Evolutionary conservation across 2,329 filamentous ascomycete species (phyloP), one percentile per base, ranked within the genome.

Genomic region (Pseudonectria foliicola): DNA sequence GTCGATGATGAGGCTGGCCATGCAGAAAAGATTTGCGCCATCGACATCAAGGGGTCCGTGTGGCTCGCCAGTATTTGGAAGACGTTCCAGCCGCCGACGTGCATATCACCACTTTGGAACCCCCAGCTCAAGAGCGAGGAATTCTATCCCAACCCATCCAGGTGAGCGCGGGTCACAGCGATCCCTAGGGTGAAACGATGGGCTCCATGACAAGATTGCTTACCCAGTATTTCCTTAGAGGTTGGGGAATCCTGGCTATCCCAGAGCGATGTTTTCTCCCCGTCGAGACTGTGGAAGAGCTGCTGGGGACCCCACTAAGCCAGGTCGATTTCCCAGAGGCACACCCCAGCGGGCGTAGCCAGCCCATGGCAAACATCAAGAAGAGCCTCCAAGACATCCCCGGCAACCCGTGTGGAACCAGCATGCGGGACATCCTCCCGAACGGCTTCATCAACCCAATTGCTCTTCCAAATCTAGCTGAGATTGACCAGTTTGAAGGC

Each of bases 41-140:
- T 73, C 15, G 73, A 77, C 29, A 69, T 77, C 26, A 48, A 54
- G 10, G 73, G 70, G 2, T 53, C 44, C 8, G 47, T 66, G 6
- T 77, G 69, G 67, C 40, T 75, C 10, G 59, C 72, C 27, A 60
- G 73, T 28, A 73, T 78, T 11, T 77, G 72, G 73, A 62, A 58
- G 25, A 37, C 52, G 3, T 36, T 31, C 10, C 48, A 52, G 34
- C 48, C 52, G 1, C 45, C 50, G 8, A 41, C 61, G 11, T 44
- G 50, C 4, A 45, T 64, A 12, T 44, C 42, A 7, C 43, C 49
- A n/a, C 29, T 38, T 26, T 42, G 25, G 30, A 52, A 29, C 12
- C 38, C 31, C 27, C 32, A 39, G 13, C 31, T 52, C 11, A 50
- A 40, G 33, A 61, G 55, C 29, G 53, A 57, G 31, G 56, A 63